Percentiles rank a stretch among this genome's conserved stretches.
Conservation (phyloP, 495 filamentous ascomycete genomes). For the Antarctomyces pellizariae region DNA sequence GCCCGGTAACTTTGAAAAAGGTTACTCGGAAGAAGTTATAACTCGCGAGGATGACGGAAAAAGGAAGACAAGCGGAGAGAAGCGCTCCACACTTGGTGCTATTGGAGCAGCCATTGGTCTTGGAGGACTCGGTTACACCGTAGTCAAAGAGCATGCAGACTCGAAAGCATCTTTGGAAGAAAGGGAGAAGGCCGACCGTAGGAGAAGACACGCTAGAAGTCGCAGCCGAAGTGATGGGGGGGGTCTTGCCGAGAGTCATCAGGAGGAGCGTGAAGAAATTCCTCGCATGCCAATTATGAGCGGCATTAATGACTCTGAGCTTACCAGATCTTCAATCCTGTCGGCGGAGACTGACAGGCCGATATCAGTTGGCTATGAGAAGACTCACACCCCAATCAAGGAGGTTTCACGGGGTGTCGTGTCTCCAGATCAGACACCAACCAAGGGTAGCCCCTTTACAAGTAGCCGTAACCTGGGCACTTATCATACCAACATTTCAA, state of each 20-base stretch:
- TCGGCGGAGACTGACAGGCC: slow-evolving; percentile 58
- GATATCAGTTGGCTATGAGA: slow-evolving; percentile 29
- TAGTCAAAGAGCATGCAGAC: slow-evolving; percentile 39
- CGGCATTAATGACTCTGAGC: slow-evolving; percentile 57
- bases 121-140: slow-evolving; percentile 34
- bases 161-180: slow-evolving; percentile 34
- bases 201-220: slow-evolving; percentile 22
- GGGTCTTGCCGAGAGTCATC: slow-evolving; percentile 24
- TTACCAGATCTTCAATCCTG: slow-evolving; percentile 74
- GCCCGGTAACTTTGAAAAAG: slow-evolving; percentile 12
- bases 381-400: slow-evolving; percentile 25
- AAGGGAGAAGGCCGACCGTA: slow-evolving; percentile 23
- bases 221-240: slow-evolving; percentile 28
- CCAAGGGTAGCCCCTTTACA: no score
- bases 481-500: not conserved
- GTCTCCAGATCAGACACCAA: slow-evolving; percentile 31
- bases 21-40: slow-evolving; percentile 17
- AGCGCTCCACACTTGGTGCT: no score
- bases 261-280: slow-evolving; percentile 12
- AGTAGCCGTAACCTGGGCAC: no score
- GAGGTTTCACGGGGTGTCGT: slow-evolving; percentile 29
- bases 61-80: slow-evolving; percentile 35
- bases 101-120: slow-evolving; percentile 29
- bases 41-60: slow-evolving; percentile 30
- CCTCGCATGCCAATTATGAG: slow-evolving; percentile 65